phyloP scores from a whole-genome alignment of 2,329 filamentous ascomycete species.

The Gliomastix tumulicola region DNA sequence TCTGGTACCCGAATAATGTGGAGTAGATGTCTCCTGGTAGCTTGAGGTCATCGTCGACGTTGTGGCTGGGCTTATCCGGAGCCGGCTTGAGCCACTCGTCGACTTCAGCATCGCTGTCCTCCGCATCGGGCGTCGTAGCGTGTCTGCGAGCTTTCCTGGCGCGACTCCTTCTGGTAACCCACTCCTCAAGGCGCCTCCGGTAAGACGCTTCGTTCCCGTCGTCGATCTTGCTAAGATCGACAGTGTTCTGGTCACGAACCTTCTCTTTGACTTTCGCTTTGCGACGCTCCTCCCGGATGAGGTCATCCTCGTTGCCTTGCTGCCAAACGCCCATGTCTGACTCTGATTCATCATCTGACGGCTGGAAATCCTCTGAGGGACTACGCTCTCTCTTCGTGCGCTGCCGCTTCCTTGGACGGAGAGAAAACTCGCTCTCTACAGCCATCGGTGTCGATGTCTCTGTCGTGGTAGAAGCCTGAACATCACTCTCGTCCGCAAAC shows the following conservation, averaged over 20 bases:
- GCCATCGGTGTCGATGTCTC: no score
- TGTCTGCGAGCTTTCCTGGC: slow-evolving; percentile 31
- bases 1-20: slow-evolving; percentile 92
- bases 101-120: slow-evolving; percentile 34
- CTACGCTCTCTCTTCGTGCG: slow-evolving; percentile 26
- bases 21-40: slow-evolving; percentile 91
- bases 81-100: slow-evolving; percentile 81
- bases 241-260: slow-evolving; percentile 24
- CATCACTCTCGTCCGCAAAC: slow-evolving; percentile 40
- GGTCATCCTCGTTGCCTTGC: slow-evolving; percentile 29
- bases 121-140: slow-evolving; percentile 21
- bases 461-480: slow-evolving; percentile 1
- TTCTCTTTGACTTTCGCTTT: slow-evolving; percentile 33
- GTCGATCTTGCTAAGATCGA: slow-evolving; percentile 59
- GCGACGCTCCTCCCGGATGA: slow-evolving; percentile 27
- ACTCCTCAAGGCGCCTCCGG: slow-evolving; percentile 65
- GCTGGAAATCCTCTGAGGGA: slow-evolving; percentile 41
- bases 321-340: slow-evolving; percentile 28
- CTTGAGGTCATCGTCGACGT: slow-evolving; percentile 67
- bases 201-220: slow-evolving; percentile 86
- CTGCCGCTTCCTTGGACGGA: slow-evolving; percentile 52
- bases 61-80: slow-evolving; percentile 70
- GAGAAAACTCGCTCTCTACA: slow-evolving; percentile 46
- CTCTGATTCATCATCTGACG: slow-evolving; percentile 12
- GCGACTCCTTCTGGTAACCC: slow-evolving; percentile 51